Conservation (phyloP, 1,139 yeast species). For the Saccharomyces hybrid region DNA sequence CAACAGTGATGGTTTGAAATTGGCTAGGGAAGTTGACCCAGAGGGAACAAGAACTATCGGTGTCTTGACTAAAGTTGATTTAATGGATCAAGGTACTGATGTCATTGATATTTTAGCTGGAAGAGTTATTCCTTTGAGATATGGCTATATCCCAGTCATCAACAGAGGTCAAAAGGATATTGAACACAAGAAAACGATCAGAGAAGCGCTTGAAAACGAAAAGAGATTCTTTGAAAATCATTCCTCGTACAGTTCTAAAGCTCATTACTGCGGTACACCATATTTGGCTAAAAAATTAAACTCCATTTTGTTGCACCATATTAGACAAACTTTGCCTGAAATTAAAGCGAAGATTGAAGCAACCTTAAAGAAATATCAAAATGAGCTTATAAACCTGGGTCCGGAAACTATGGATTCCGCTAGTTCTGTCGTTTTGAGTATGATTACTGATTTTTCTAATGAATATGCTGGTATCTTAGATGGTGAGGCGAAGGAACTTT, state of each 20-base stretch:
- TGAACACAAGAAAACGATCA: constrained; percentile 75
- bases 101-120: constrained; percentile 95
- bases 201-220: constrained; percentile 82
- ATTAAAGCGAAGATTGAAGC: constrained; percentile 85
- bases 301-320: constrained; percentile 83
- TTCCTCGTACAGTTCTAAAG: constrained; percentile 73
- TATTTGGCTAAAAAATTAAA: constrained; percentile 89
- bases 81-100: constrained; percentile 99
- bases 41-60: constrained; percentile 96
- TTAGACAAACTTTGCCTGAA: constrained; percentile 88
- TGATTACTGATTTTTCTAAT: constrained; percentile 86
- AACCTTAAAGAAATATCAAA: constrained; percentile 72
- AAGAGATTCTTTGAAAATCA: constrained; percentile 67
- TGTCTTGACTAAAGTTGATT: constrained; percentile 90
- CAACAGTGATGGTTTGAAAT: constrained; percentile 89
- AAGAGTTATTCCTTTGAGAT: constrained; percentile 86
- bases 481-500: constrained; percentile 87
- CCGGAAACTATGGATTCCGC: constrained; percentile 87
- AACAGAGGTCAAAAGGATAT: constrained; percentile 97
- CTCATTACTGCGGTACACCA: constrained; percentile 92
- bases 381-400: constrained; percentile 68
- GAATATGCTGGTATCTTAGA: constrained; percentile 87
- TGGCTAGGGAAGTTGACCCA: constrained; percentile 97
- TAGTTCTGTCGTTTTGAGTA: constrained; percentile 78
- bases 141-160: constrained; percentile 95